Conservation (phyloP, 306 rosid genomes). For the Oemleria cerasiformis region DNA sequence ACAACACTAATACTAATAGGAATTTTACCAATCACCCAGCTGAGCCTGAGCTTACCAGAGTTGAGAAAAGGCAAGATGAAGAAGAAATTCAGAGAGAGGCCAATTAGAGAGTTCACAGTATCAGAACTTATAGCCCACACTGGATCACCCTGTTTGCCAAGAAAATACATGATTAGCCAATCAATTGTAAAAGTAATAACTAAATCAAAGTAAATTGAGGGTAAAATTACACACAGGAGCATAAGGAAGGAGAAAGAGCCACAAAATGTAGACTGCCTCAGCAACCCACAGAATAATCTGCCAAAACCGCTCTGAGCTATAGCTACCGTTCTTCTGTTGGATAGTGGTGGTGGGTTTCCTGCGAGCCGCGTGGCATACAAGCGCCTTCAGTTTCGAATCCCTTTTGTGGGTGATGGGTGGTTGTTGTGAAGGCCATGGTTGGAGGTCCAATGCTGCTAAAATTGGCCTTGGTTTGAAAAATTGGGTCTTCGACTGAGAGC, state of each 20-base stretch:
- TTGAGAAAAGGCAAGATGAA: slow-evolving; percentile 69
- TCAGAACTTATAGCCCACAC: slow-evolving; percentile 88
- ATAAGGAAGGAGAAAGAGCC: slow-evolving; percentile 83
- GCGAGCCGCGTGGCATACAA: slow-evolving; percentile 38
- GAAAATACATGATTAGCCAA: neutral
- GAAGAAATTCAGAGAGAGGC: slow-evolving; percentile 85
- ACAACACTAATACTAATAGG: neutral
- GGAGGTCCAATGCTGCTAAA: neutral
- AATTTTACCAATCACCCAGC: slow-evolving; percentile 1
- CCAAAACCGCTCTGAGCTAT: slow-evolving; percentile 30
- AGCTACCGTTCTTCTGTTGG: slow-evolving; percentile 28
- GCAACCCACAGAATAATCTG: slow-evolving; percentile 56
- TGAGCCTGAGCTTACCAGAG: slow-evolving; percentile 50
- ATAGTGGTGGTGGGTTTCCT: slow-evolving; percentile 32
- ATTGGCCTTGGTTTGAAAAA: slow-evolving; percentile 15
- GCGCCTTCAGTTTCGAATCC: slow-evolving; percentile 17
- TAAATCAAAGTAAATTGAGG: neutral
- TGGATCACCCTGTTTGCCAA: slow-evolving; percentile 76
- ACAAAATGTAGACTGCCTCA: slow-evolving; percentile 62
- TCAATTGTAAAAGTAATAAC: no score
- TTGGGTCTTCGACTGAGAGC: slow-evolving; percentile 25
- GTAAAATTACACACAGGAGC: slow-evolving; percentile 51
- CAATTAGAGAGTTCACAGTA: slow-evolving; percentile 65
- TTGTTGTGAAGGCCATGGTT: slow-evolving; percentile 11
- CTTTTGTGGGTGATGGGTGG: slow-evolving; percentile 7